Evolutionary conservation across 306 rosid genomes (phyloP).

Genomic region (Aeschynomene evenia): DNA sequence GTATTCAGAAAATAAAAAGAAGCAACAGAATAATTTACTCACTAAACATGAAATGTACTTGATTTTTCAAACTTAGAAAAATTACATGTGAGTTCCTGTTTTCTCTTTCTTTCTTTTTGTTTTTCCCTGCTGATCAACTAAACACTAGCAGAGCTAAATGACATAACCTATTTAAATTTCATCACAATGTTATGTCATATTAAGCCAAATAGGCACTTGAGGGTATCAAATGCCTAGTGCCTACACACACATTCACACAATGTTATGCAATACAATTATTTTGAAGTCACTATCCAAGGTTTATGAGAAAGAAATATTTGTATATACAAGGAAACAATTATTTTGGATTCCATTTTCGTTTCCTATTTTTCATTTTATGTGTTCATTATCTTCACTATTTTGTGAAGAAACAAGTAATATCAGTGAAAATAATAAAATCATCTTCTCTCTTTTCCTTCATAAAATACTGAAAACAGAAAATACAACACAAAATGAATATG

Average conservation of each 20-base stretch:
- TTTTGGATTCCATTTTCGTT: no score
- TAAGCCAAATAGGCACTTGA: background rate
- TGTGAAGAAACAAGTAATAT: no score
- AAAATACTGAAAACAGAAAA: no score
- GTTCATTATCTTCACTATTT: no score
- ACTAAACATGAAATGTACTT: background rate
- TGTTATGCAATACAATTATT: background rate
- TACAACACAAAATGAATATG: no score
- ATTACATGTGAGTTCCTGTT: background rate
- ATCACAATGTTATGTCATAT: no score
- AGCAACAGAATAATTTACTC: background rate
- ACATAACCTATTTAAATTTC: background rate
- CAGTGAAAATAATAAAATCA: no score
- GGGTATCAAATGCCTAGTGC: constrained; percentile 23
- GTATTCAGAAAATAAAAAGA: constrained; percentile 6
- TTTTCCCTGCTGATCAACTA: constrained; percentile 1
- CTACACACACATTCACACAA: background rate
- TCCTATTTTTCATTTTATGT: no score
- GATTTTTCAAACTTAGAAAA: background rate
- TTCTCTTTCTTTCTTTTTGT: background rate
- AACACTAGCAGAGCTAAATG: background rate
- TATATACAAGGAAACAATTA: background rate
- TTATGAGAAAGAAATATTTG: background rate
- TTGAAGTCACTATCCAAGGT: background rate
- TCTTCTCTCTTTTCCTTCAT: no score